A percentile compares a stretch with the other conserved stretches of the same genome.
phyloP scores from a whole-genome alignment of 495 filamentous ascomycete genomes.

The Beverwykella pulmonaria region DNA sequence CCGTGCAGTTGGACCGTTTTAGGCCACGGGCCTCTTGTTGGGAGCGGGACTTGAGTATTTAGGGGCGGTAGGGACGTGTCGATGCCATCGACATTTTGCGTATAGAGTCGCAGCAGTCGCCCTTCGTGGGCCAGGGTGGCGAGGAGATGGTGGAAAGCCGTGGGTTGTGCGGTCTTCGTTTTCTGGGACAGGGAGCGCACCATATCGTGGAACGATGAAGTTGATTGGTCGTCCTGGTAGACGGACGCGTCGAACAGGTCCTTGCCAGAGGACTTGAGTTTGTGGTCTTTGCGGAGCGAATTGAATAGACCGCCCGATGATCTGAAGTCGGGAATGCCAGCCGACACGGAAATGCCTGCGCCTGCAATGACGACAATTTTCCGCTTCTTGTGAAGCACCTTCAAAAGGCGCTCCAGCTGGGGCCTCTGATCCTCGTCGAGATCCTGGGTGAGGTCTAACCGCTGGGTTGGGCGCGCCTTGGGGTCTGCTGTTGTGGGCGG shows the following conservation, averaged over 20 bases:
- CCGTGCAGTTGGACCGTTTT: constrained; percentile 92
- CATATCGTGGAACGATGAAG: constrained; percentile 91
- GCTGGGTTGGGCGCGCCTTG: constrained; percentile 74
- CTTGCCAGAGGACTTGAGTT: constrained; percentile 90
- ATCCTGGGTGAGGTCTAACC: constrained; percentile 67
- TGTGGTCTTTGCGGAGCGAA: constrained; percentile 78
- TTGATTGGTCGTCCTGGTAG: constrained; percentile 86
- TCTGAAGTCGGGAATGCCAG: constrained; percentile 96
- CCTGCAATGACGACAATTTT: constrained; percentile 97
- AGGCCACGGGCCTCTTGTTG: constrained; percentile 85
- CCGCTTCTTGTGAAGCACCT: constrained; percentile 80
- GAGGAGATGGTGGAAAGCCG: constrained; percentile 89
- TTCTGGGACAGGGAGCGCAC: constrained; percentile 81
- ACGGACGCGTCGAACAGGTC: constrained; percentile 96
- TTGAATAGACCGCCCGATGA: constrained; percentile 86
- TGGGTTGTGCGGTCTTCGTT: constrained; percentile 75
- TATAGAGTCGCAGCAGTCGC: constrained; percentile 88
- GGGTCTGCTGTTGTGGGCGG: constrained; percentile 52
- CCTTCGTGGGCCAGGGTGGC: constrained; percentile 87
- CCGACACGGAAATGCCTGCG: constrained; percentile 93
- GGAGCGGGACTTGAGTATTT: constrained; percentile 72
- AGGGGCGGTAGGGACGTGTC: constrained; percentile 84
- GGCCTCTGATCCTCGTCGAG: constrained; percentile 53
- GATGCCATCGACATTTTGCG: constrained; percentile 93
- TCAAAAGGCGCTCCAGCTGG: constrained; percentile 68